These are phyloP conservation scores for Plasmodium cynomolgi DNA, from an alignment of 169 alveolate genomes.

Conservation along the genomic window DNA sequence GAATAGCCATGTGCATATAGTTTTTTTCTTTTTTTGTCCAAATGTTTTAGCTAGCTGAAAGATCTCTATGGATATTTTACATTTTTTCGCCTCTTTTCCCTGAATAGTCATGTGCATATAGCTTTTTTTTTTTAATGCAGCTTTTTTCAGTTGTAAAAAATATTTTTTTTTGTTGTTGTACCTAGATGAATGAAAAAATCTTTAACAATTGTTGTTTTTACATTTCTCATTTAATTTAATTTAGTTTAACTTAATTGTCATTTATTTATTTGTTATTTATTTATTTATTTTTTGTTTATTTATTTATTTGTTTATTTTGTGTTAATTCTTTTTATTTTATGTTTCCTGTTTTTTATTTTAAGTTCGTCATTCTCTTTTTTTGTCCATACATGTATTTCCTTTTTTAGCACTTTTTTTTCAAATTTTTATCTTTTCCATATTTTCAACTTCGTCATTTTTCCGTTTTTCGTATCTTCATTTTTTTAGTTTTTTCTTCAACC, in stretches of 20 bases:
- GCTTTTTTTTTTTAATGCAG: not conserved
- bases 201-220: not conserved
- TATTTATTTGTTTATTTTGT: not conserved
- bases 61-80: not conserved
- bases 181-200: not conserved
- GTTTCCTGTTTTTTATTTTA: not conserved
- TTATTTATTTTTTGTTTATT: not conserved
- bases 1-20: not conserved
- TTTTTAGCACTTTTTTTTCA: not conserved
- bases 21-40: not conserved
- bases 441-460: not conserved
- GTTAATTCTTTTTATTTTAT: not conserved
- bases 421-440: not conserved
- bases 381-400: conserved; percentile 5
- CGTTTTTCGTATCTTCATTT: not conserved
- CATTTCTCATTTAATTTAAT: not conserved
- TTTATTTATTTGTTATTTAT: not conserved
- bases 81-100: not conserved
- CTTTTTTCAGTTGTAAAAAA: conserved; percentile 7
- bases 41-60: not conserved
- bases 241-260: not conserved
- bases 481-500: not conserved
- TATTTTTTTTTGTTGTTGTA: not conserved
- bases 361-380: not conserved
- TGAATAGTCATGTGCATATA: not conserved